These are phyloP conservation scores for Lodderomyces margitis DNA, from an alignment of 1,139 yeast genomes.

Conservation along the genomic window DNA sequence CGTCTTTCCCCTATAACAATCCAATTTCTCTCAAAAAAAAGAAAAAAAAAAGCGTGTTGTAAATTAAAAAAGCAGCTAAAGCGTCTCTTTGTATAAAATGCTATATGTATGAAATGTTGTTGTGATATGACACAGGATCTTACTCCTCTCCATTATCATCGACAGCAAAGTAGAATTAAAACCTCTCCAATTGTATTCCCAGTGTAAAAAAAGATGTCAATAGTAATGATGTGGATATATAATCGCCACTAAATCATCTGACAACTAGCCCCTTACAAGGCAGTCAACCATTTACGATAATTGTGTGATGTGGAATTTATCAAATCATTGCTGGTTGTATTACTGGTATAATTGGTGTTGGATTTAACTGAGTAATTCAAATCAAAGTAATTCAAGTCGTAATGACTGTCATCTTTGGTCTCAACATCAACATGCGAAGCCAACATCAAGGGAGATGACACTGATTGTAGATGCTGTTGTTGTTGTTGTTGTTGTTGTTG, in stretches of 20 bases:
- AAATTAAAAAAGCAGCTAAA: neutral
- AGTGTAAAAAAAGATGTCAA: neutral
- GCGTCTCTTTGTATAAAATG: neutral
- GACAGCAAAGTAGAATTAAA: neutral
- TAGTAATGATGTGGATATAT: no score
- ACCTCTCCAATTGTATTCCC: conserved; percentile 1
- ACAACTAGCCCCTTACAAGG: conserved; percentile 5
- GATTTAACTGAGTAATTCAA: conserved; percentile 33
- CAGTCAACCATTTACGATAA: conserved; percentile 42
- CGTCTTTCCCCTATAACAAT: neutral
- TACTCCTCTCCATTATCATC: neutral
- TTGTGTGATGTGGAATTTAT: conserved; percentile 37
- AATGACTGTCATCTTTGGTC: conserved; percentile 12
- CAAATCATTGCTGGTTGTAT: conserved; percentile 13
- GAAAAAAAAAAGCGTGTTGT: neutral
- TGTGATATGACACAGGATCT: no score
- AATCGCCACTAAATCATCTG: no score
- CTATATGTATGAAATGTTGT: neutral
- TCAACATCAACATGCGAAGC: conserved; percentile 2
- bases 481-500: conserved; percentile 8
- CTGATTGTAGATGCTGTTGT: conserved; percentile 8
- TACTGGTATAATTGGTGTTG: conserved; percentile 18
- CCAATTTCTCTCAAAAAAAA: neutral
- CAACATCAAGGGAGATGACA: conserved; percentile 9
- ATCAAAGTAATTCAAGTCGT: conserved; percentile 32